These are phyloP conservation scores for Geranium rotundifolium DNA, from an alignment of 345 rosid genomes.

Conservation along the genomic window DNA sequence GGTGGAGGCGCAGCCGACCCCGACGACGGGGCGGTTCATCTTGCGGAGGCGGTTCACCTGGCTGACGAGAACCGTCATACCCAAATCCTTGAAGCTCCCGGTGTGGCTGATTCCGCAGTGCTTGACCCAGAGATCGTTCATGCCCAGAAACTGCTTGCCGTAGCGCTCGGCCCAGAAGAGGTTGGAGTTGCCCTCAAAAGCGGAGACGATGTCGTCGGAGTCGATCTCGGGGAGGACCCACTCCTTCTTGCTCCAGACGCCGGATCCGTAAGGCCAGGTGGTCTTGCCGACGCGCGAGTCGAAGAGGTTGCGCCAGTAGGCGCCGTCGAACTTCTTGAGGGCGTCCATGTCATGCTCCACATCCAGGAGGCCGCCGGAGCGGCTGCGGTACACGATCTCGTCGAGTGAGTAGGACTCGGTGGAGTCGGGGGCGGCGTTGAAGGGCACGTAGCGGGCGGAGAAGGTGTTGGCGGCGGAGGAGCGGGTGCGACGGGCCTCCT, in stretches of 20 bases:
- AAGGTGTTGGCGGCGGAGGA: slow-evolving; percentile 14
- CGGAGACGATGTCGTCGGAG: slow-evolving; percentile 70
- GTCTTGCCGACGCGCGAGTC: slow-evolving; percentile 84
- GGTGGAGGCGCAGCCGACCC: slow-evolving; percentile 90
- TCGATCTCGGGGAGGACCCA: slow-evolving; percentile 85
- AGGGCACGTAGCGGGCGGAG: slow-evolving; percentile 52
- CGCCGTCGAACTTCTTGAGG: slow-evolving; percentile 51
- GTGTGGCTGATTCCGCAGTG: slow-evolving; percentile 93
- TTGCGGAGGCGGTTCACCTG: slow-evolving; percentile 78
- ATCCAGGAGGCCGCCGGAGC: slow-evolving; percentile 72
- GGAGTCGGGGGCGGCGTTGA: slow-evolving; percentile 31
- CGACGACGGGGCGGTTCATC: slow-evolving; percentile 60
- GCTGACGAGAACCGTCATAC: slow-evolving; percentile 88
- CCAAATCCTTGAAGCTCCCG: slow-evolving; percentile 86
- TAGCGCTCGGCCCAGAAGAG: slow-evolving; percentile 88
- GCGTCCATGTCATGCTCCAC: slow-evolving; percentile 78
- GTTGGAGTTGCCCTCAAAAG: slow-evolving; percentile 89
- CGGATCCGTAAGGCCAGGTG: slow-evolving; percentile 82
- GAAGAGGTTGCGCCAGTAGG: slow-evolving; percentile 63
- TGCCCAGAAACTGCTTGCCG: slow-evolving; percentile 59
- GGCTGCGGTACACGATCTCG: slow-evolving; percentile 76
- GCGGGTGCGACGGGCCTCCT: slow-evolving; percentile 39
- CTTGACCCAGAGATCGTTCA: slow-evolving; percentile 89
- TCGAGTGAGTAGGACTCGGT: slow-evolving; percentile 69
- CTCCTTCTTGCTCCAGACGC: slow-evolving; percentile 88